A percentile compares a stretch with the other conserved stretches of the same genome.
phyloP scores from a whole-genome alignment of 495 filamentous ascomycete genomes.

The Xylaria bambusicola region DNA sequence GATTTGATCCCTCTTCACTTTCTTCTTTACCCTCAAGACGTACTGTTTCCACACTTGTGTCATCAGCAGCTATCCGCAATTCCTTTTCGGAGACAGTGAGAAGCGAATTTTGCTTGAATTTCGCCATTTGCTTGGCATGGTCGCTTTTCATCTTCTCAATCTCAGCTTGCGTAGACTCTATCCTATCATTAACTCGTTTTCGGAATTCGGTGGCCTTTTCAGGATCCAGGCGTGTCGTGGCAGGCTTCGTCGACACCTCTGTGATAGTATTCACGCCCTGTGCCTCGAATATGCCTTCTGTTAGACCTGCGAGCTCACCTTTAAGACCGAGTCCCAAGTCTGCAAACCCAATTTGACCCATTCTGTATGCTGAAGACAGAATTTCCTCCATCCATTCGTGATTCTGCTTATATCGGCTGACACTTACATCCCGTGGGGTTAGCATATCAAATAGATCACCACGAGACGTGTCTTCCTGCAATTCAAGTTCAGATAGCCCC shows the following conservation, averaged over 20 bases:
- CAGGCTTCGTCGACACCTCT: constrained; percentile 46
- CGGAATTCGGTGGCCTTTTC: constrained; percentile 76
- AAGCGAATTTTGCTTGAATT: constrained; percentile 65
- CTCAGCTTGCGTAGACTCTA: constrained; percentile 68
- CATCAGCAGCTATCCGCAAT: constrained; percentile 57
- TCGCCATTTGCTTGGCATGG: constrained; percentile 72
- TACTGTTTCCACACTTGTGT: constrained; percentile 61
- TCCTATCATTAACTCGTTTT: constrained; percentile 65
- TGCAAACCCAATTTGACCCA: constrained; percentile 78
- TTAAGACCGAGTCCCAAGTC: constrained; percentile 85
- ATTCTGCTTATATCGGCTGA: constrained; percentile 84
- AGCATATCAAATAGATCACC: constrained; percentile 87
- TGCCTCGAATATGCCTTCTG: constrained; percentile 69
- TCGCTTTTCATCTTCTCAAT: constrained; percentile 78
- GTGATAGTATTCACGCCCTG: constrained; percentile 61
- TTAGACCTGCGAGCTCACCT: constrained; percentile 80
- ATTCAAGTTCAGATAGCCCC: constrained; percentile 63
- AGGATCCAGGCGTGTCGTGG: constrained; percentile 63
- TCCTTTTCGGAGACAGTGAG: constrained; percentile 66
- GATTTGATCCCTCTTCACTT: constrained; percentile 46
- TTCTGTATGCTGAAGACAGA: constrained; percentile 81
- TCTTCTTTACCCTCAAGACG: constrained; percentile 65
- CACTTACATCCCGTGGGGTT: constrained; percentile 83
- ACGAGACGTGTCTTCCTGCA: constrained; percentile 82
- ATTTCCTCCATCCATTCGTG: constrained; percentile 99